Evolutionary conservation across 805 yeast species (phyloP), one percentile per base, ranked within the genome.

Genomic region (Ogataea angusta): DNA sequence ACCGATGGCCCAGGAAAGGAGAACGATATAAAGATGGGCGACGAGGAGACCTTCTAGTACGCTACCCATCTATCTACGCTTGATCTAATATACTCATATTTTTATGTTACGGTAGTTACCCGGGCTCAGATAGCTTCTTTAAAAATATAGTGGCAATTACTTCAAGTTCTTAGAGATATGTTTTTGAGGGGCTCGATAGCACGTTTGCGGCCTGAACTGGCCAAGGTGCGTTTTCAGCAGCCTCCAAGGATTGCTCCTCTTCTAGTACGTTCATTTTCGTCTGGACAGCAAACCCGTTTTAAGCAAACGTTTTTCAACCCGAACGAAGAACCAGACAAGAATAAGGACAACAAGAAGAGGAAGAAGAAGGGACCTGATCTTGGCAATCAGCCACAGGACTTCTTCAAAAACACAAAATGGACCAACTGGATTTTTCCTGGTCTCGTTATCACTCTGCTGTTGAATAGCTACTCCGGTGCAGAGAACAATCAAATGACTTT

Each of bases 401-500:
- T 36, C 21, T 26, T 48, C 13, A 36, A 25, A 15, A 45, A 41
- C 32, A 46, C 51, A 16, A 42, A 43, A 35, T 54, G 59, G 47
- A 52, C 48, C 5, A 56, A 53, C 34, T 58, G 60, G 61, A 35
- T 60, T 10, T 24, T 59, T 3, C 60, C 57, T 5, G 49, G 63
- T 3, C n/a, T 57, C 13, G 52, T 55, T 3, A 34, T 53, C 19
- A 47, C 62, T 1, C 30, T 54, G 12, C 26, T 58, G 15, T 31
- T 56, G n/a, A 46, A 51, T 24, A 46, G 51, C 15, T 30, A 43
- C 7, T 16, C 46, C 5, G 44, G 38, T 8, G 35, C 45, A 6
- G 60, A 50, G 26, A 36, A 46, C 12, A 48, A 54, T 31, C 60
- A 86, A 56, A 70, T 91, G 44, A 80, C 96, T 2, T 93, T 89